These are phyloP conservation scores for Boletus sensibilis DNA, from an alignment of 768 basidiomycete species.

Conservation along the genomic window DNA sequence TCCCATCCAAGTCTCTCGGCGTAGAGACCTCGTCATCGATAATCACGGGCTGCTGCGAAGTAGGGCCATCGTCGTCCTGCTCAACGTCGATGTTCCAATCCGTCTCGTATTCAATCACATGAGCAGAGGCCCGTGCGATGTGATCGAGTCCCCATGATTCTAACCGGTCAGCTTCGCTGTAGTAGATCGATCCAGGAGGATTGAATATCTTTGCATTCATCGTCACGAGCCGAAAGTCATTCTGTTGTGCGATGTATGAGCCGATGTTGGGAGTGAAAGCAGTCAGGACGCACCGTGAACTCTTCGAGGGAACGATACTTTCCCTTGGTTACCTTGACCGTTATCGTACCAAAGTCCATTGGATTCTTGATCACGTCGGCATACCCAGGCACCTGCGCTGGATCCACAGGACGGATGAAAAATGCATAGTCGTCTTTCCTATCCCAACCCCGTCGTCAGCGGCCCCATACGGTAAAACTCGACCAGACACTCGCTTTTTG, in stretches of 20 bases:
- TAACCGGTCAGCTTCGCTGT: slow-evolving; percentile 70
- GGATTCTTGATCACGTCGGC: slow-evolving; percentile 72
- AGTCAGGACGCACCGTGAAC: slow-evolving; percentile 55
- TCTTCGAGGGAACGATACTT: slow-evolving; percentile 80
- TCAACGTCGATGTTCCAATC: slow-evolving; percentile 85
- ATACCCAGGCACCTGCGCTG: slow-evolving; percentile 58
- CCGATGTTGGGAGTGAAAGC: not conserved
- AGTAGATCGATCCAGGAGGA: slow-evolving; percentile 68
- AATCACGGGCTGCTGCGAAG: slow-evolving; percentile 26
- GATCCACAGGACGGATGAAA: slow-evolving; percentile 69
- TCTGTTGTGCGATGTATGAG: slow-evolving; percentile 33
- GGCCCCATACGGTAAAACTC: not conserved
- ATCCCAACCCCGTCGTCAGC: slow-evolving; percentile 15
- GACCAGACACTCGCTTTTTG: slow-evolving; percentile 57
- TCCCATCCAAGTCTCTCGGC: slow-evolving; percentile 49
- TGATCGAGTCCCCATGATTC: slow-evolving; percentile 72
- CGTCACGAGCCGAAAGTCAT: slow-evolving; percentile 70
- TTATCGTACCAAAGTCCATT: slow-evolving; percentile 92
- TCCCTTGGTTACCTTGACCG: slow-evolving; percentile 70
- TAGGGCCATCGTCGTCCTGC: slow-evolving; percentile 47
- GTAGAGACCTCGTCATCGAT: slow-evolving; percentile 41
- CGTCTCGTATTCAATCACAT: slow-evolving; percentile 78
- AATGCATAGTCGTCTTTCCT: slow-evolving; percentile 89
- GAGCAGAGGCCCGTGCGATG: slow-evolving; percentile 65
- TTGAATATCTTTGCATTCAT: slow-evolving; percentile 77